Conservation (phyloP, 352 stramenopile genomes). For the Phytophthora ramorum region DNA sequence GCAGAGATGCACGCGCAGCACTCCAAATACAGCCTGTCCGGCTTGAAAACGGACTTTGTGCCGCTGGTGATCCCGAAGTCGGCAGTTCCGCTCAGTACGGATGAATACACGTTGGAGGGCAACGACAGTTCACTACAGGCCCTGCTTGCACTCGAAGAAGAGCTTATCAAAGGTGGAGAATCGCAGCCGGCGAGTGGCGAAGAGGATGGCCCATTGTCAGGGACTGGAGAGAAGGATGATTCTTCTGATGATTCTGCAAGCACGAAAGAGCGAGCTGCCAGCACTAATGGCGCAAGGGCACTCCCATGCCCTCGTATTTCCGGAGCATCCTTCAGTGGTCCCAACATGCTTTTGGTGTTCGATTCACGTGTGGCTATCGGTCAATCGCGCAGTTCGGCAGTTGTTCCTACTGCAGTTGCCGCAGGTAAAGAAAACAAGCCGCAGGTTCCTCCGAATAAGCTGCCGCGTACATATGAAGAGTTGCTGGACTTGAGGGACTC, state of each 20-base stretch:
- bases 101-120: conserved; percentile 70
- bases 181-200: conserved; percentile 23
- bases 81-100: conserved; percentile 59
- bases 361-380: conserved; percentile 84
- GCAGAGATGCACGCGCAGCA: conserved; percentile 38
- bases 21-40: conserved; percentile 74
- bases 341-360: conserved; percentile 87
- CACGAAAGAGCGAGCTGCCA: conserved; percentile 23
- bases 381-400: conserved; percentile 56
- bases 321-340: conserved; percentile 81
- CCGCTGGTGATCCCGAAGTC: conserved; percentile 72
- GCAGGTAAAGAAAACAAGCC: conserved; percentile 62
- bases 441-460: conserved; percentile 44
- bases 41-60: conserved; percentile 78
- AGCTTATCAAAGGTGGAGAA: conserved; percentile 63
- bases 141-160: conserved; percentile 73
- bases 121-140: conserved; percentile 56
- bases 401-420: conserved; percentile 53
- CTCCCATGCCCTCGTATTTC: conserved; percentile 83
- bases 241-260: conserved; percentile 24
- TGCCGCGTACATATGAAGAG: conserved; percentile 81
- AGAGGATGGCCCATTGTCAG: conserved; percentile 27
- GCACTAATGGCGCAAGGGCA: conserved; percentile 32
- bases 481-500: conserved; percentile 77
- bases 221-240: conserved; percentile 29